Base-by-base conservation (phyloP, 352 stramenopile species). In the Pythium rishiriense region DNA sequence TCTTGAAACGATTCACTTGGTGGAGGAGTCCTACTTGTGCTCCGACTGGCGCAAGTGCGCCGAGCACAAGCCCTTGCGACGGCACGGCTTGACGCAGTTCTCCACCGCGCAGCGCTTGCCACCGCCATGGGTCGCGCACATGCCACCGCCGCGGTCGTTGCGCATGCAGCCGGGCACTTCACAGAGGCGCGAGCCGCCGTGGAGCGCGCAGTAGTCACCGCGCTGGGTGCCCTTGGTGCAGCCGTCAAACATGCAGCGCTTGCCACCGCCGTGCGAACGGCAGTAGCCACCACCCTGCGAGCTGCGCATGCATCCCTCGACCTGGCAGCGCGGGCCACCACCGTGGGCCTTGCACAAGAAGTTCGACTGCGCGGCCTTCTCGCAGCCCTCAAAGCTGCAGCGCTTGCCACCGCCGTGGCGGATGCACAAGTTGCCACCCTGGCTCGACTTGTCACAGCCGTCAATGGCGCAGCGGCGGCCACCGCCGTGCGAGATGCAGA, bases 151-250 rank as follows among this genome's bases (percentile, higher is more conserved):
- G 55, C 87, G 87, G 68, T 95, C 86, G 68, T 95, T 93, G 46
- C 83, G 81, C 72, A 85, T 92, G 78, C 88, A 96, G 58, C 81
- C 83, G 35, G 72, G 60, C 8, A 93, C 75, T 67, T 91, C 85
- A 69, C 88, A 97, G 56, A 93, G 69, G 35, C 88, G 87, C 26
- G 83, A 92, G 33, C 88, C 88, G 51, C 88, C 88, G 72, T 96
- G 88, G 25, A 90, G 73, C 14, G 87, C 88, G 48, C 88, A 96
- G 68, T 88, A 94, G 67, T 90, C 85, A 47, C 87, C 88, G 14
- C 85, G 87, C 73, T 96, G 87, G 59, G 87, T 92, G 46, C 87
- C 85, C 77, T 96, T 96, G 70, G 87, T 80, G 61, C 88, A 97
- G 35, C 82, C 83, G 39, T 91, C 76, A 50, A 87, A 83, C 64